phyloP scores from a whole-genome alignment of 2,329 filamentous ascomycete species.

The Sclerotinia spermophila region DNA sequence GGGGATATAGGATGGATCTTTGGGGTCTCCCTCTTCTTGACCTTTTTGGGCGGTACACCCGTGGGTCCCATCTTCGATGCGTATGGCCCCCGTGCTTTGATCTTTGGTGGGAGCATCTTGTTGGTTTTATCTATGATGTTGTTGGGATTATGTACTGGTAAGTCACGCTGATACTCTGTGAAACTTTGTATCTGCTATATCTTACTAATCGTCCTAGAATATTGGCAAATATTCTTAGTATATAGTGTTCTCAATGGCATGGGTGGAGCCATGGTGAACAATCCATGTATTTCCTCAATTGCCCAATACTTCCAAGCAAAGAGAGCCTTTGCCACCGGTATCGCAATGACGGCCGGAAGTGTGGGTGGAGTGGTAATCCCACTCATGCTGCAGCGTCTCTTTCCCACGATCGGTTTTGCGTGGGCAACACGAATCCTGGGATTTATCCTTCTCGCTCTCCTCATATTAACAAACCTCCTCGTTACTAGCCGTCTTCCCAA shows the following conservation, averaged over 20 bases:
- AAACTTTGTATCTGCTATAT: background rate
- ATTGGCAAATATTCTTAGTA: conserved; percentile 67
- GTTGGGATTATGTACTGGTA: conserved; percentile 54
- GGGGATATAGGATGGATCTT: conserved; percentile 57
- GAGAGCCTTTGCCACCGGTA: conserved; percentile 61
- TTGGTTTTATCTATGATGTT: conserved; percentile 43
- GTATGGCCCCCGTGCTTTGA: conserved; percentile 51
- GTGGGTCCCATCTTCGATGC: conserved; percentile 69
- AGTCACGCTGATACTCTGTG: conserved; percentile 24
- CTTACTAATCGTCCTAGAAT: conserved; percentile 40
- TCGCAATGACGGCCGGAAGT: conserved; percentile 60
- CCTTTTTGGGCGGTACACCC: conserved; percentile 67
- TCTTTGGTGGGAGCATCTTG: conserved; percentile 34
- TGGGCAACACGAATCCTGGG: conserved; percentile 37
- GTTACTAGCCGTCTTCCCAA: conserved; percentile 56
- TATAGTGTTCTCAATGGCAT: conserved; percentile 61
- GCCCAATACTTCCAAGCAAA: conserved; percentile 62
- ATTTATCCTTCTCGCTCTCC: conserved; percentile 34
- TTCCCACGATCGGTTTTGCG: conserved; percentile 37
- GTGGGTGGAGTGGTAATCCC: conserved; percentile 56
- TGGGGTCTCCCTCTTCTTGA: conserved; percentile 60
- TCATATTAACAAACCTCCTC: conserved; percentile 34
- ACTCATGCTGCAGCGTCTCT: conserved; percentile 41
- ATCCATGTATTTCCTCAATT: conserved; percentile 59
- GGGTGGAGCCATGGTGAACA: conserved; percentile 62